These are phyloP conservation scores for Claviceps fusiformis DNA, from an alignment of 2,329 filamentous ascomycete species.

Conservation along the genomic window DNA sequence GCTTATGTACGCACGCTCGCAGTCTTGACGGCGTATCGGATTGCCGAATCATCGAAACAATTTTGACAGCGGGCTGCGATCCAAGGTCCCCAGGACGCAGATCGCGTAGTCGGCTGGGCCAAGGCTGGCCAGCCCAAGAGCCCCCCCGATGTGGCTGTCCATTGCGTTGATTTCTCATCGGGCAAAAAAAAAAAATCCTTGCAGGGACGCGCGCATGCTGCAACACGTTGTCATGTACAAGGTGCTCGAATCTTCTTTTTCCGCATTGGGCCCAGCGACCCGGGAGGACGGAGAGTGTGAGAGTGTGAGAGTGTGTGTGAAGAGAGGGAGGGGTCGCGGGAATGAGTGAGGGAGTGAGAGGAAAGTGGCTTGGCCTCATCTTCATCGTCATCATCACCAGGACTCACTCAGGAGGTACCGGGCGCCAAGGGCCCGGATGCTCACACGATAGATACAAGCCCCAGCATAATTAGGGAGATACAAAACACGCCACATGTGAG, in stretches of 20 bases:
- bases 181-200: too few species aligned
- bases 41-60: background rate
- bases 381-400: background rate
- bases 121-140: background rate
- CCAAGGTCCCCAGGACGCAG: background rate
- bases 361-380: background rate
- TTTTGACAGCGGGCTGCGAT: background rate
- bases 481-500: background rate
- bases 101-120: background rate
- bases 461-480: background rate
- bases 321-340: too few species aligned
- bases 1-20: background rate
- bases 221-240: background rate
- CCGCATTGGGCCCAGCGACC: background rate
- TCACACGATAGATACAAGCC: background rate
- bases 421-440: background rate
- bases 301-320: too few species aligned
- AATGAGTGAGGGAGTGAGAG: background rate
- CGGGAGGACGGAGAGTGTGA: too few species aligned
- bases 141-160: background rate
- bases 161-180: background rate
- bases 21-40: background rate
- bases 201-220: too few species aligned
- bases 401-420: background rate
- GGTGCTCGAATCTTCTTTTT: background rate